Evolutionary conservation across 163 green algal species (phyloP), one percentile per base, ranked within the genome.

Genomic region (Trebouxiophyceae sp.): DNA sequence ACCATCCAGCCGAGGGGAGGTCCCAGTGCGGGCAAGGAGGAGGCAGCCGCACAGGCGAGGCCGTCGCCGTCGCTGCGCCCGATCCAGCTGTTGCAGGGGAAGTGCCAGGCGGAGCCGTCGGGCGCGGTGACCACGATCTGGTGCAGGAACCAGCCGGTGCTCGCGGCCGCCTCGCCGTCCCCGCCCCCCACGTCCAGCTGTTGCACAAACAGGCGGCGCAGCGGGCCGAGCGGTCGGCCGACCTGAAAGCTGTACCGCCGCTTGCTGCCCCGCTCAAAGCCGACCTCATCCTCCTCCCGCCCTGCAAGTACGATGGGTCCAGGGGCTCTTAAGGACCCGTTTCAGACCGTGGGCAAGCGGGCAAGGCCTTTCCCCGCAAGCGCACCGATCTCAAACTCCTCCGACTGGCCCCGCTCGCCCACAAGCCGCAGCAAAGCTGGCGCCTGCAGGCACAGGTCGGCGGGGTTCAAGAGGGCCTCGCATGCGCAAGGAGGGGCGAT

Each of bases 1-100:
- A 76, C 88, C 88, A 95, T 12, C 74, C 44, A n/a, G 83, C 65
- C 68, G 84, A 95, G 22, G 87, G 88, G 64, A 95, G 93, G 12
- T 27, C 24, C 62, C 61, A 54, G 32, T n/a, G n/a, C n/a, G n/a
- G 57, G 34, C 2, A 5, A 54, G 34, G 44, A 30, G 5, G 6
- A 30, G 2, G 4, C 45, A 72, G 55, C 67, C 60, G 24, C 39
- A 12, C 56, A 63, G 45, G 69, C 12, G 12, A 50, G 12, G 19
- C 39, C 70, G 5, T 58, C 70, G 2, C 54, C 70, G 60, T 89
- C 81, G 31, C 75, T 81, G 31, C 78, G 72, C 16, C 87, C 87
- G 54, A 95, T 77, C 88, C 88, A 95, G 19, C 74, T 45, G 26
- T 84, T 67, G 69, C 86, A 95, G 22, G 87, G 88, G 64, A 95